A percentile compares a stretch with the other conserved stretches of the same genome.
Conservation (phyloP, 805 yeast genomes). For the Zygoascus biomembranicola region DNA sequence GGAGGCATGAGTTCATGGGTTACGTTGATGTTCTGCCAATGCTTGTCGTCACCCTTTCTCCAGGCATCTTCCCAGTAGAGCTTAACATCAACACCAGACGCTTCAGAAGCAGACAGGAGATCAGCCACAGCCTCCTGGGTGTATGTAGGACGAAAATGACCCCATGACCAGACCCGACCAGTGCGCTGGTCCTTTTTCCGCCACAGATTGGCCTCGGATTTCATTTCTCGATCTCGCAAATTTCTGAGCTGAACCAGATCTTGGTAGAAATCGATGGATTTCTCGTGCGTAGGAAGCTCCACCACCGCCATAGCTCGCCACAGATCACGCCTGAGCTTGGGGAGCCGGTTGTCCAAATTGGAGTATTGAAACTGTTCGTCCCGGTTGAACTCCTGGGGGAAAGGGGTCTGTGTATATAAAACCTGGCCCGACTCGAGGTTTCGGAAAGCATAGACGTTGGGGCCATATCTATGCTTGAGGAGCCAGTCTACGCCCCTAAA, state of each 20-base stretch:
- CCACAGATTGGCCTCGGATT: slow-evolving; percentile 51
- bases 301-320: slow-evolving; percentile 91
- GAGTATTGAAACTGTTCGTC: slow-evolving; percentile 57
- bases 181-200: slow-evolving; percentile 41
- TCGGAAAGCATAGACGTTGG: slow-evolving; percentile 75
- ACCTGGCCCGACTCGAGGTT: slow-evolving; percentile 88
- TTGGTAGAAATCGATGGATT: slow-evolving; percentile 65
- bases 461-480: slow-evolving; percentile 55
- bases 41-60: slow-evolving; percentile 72
- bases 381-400: slow-evolving; percentile 40
- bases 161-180: slow-evolving; percentile 3
- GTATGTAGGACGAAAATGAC: slow-evolving; percentile 79
- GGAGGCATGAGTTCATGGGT: slow-evolving; percentile 16
- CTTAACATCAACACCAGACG: slow-evolving; percentile 38
- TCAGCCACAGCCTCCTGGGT: slow-evolving; percentile 91
- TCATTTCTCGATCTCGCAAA: slow-evolving; percentile 56
- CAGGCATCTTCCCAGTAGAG: slow-evolving; percentile 80
- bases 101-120: slow-evolving; percentile 59
- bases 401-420: slow-evolving; percentile 76
- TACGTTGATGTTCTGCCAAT: slow-evolving; percentile 45
- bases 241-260: slow-evolving; percentile 66
- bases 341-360: slow-evolving; percentile 37
- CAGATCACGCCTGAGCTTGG: slow-evolving; percentile 66
- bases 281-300: slow-evolving; percentile 48
- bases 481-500: slow-evolving; percentile 52